Evolutionary conservation across 1,284 basidiomycete genomes (phyloP), one percentile per base, ranked within the genome.

Genomic region (Thecaphora frezii): DNA sequence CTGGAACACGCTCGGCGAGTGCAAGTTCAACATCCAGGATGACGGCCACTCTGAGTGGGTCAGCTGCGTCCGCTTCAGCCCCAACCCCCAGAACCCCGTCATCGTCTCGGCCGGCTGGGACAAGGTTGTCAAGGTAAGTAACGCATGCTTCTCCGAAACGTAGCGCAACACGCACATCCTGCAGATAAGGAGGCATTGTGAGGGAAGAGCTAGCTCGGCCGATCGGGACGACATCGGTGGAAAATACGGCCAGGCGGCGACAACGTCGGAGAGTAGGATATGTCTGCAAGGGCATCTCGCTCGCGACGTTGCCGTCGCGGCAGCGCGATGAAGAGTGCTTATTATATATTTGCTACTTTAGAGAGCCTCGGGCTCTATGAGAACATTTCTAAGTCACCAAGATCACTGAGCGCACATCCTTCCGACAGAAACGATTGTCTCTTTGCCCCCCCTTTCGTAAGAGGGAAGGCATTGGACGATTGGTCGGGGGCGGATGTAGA

Each of bases 1-100:
- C 79, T 99, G 96, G 96, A 98, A 99, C 85, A 99, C 96, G 67
- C 88, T 99, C 69, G 96, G 96, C 80, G 96, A 99, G 83, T 98
- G 96, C 86, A 99, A 98, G 83, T 98, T 93, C 82, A 91, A 97
- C 83, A 99, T 99, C 83, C 91, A 92, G 83, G 94, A 98, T 76
- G 96, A 98, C 76, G 93, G 94, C 71, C 96, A 78, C 74, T 67
- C 75, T 44, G 76, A 78, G 66, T 78, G 91, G 91, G 94, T 99
- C 68, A 97, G 93, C 56, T 98, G 96, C 82, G 96, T 99, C 50
- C 90, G 96, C 81, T 99, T 99, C 86, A 96, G 92, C 84, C 96
- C 96, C 62, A 99, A 98, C 83, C 89, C 94, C 69, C 79, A 88
- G 83, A 98, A 96, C 86, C 93, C 96, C 61, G 93, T 97, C 78